These are phyloP conservation scores for Chlamydomonas sp. DNA, from an alignment of 139 green algal species.

Conservation along the genomic window DNA sequence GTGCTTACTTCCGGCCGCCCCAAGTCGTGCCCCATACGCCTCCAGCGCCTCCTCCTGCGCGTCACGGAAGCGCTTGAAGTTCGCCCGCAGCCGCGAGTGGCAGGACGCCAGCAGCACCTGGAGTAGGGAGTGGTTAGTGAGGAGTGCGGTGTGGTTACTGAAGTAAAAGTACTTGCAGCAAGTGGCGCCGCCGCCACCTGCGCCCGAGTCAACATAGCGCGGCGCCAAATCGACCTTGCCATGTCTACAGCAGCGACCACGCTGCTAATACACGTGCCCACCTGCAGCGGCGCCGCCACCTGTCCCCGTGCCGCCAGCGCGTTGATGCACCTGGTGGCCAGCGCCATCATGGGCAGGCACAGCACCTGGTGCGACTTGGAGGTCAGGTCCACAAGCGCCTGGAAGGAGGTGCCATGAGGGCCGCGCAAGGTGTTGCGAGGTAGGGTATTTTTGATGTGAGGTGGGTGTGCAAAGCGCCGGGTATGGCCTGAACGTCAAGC, in stretches of 20 bases:
- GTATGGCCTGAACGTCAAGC: too few species aligned
- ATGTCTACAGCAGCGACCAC: too few species aligned
- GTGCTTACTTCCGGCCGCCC: not conserved
- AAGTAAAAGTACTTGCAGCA: too few species aligned
- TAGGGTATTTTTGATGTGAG: not conserved
- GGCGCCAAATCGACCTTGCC: too few species aligned
- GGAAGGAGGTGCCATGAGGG: not conserved
- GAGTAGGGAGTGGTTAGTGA: too few species aligned
- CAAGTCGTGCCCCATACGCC: constrained; percentile 33
- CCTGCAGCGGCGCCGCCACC: constrained; percentile 7
- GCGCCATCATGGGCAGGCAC: constrained; percentile 49
- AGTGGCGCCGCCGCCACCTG: too few species aligned
- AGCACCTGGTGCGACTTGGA: constrained; percentile 46
- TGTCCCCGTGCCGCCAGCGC: constrained; percentile 10
- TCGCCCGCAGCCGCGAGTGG: constrained; percentile 15
- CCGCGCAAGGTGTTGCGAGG: not conserved
- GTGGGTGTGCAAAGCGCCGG: not conserved
- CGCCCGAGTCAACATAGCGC: too few species aligned
- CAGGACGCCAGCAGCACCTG: constrained; percentile 10
- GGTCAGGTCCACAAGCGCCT: constrained; percentile 35
- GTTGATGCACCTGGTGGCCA: constrained; percentile 1
- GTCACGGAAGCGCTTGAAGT: constrained; percentile 26
- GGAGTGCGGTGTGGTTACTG: too few species aligned
- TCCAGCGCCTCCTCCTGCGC: constrained; percentile 36
- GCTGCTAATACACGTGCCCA: too few species aligned